Base-by-base conservation (phyloP, 2,329 filamentous ascomycete species). In the Ascochyta pisi region DNA sequence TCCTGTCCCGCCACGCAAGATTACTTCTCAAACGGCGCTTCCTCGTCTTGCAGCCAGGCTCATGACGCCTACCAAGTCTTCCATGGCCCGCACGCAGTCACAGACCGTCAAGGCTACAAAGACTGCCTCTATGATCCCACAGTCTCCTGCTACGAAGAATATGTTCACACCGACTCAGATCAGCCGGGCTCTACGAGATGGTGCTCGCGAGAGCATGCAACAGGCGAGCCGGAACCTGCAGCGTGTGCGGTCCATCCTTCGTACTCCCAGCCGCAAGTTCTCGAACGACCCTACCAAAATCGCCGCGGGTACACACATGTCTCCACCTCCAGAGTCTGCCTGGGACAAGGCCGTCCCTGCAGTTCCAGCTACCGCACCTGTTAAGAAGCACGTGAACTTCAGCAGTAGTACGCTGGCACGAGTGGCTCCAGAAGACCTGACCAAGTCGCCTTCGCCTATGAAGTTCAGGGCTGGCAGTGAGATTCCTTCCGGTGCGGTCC, bases 321-420 rank as follows among this genome's bases (percentile, higher is more conserved):
- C 80, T 15, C 80, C 81, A 45, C 70, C 70, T 15, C 54, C 65
- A 22, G 62, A 35, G 39, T 62, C 61, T 55, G 62, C 76, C 37
- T 71, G 82, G 12, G 80, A 86, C 29, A 86, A 85, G 64, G 77
- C 81, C 22, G 71, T 87, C 29, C 82, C 82, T 47, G 71, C 79
- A 3, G 71, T 73, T 24, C 77, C 86, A 50, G 87, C 86, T 5
- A 91, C 89, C 1, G 89, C 89, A 7, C 87, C 87, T 29, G 83
- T 87, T 23, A 90, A 87, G 74, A 96, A 96, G 78, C 88, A 85
- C 52, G 91, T 96, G 33, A 87, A 90, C 46, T 96, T 96, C 68
- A 92, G 89, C 0, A 88, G 88, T 0, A 87, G 86, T 58, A 87
- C 88, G 33, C 84, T 90, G 62, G 62, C 78, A 71, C 65, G 73